Evolutionary conservation across 495 filamentous ascomycete species (phyloP).

Genomic region (Penicillium egyptiacum): DNA sequence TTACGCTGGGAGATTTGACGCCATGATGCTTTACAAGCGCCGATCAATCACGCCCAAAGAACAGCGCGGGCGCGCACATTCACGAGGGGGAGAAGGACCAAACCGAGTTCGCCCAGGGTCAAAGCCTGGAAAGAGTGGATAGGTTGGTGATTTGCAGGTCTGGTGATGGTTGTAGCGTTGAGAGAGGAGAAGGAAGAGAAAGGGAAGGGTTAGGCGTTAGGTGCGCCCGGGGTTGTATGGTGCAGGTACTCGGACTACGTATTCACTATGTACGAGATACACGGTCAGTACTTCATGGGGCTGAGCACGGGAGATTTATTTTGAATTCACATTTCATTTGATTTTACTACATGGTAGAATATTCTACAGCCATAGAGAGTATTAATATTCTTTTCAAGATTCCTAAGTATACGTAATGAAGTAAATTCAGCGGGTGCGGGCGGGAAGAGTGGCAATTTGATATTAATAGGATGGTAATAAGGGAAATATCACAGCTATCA

Average conservation of each 20-base stretch:
- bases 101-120: slow-evolving; percentile 21
- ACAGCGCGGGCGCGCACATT: slow-evolving; percentile 44
- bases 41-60: slow-evolving; percentile 46
- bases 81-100: slow-evolving; percentile 33
- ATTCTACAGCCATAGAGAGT: not conserved
- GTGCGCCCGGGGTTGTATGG: slow-evolving; percentile 18
- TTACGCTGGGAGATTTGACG: slow-evolving; percentile 62
- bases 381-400: not conserved
- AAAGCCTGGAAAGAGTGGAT: slow-evolving; percentile 14
- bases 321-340: not conserved
- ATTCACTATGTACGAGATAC: slow-evolving; percentile 23
- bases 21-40: slow-evolving; percentile 49
- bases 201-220: slow-evolving; percentile 24
- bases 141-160: slow-evolving; percentile 13
- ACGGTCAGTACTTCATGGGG: slow-evolving; percentile 24
- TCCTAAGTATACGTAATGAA: slow-evolving; percentile 20
- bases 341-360: not conserved
- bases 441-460: slow-evolving; percentile 20
- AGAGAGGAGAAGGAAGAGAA: slow-evolving; percentile 25
- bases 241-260: slow-evolving; percentile 27
- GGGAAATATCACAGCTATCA: not conserved
- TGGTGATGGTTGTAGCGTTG: slow-evolving; percentile 21
- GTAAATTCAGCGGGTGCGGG: slow-evolving; percentile 17
- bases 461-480: slow-evolving; percentile 13
- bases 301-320: slow-evolving; percentile 26